These are phyloP conservation scores for Theobroma cacao DNA, from an alignment of 345 rosid genomes.

Conservation along the genomic window DNA sequence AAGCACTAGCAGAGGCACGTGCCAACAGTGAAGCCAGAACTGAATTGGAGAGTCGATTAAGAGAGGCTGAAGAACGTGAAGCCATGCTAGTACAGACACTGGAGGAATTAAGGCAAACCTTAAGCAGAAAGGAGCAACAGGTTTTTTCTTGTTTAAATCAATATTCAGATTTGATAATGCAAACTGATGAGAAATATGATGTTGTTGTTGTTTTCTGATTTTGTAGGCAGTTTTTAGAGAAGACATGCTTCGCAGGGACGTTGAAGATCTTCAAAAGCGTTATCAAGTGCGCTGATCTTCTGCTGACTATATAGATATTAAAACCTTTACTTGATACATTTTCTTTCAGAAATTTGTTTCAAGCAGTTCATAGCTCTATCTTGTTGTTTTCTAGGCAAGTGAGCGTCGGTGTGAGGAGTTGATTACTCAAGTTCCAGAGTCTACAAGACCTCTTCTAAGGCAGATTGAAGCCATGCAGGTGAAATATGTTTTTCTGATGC, in stretches of 20 bases:
- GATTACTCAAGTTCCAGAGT: slow-evolving; percentile 95
- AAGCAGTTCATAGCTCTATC: slow-evolving; percentile 9
- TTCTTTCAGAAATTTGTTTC: neutral
- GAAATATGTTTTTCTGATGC: slow-evolving; percentile 11
- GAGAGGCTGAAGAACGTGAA: slow-evolving; percentile 95
- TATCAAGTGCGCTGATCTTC: slow-evolving; percentile 62
- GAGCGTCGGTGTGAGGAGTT: slow-evolving; percentile 99
- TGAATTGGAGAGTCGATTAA: slow-evolving; percentile 79
- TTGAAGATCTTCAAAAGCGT: slow-evolving; percentile 89
- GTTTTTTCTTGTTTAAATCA: slow-evolving; percentile 36
- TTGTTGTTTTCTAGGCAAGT: slow-evolving; percentile 65
- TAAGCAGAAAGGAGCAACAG: slow-evolving; percentile 96
- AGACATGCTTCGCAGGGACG: slow-evolving; percentile 73
- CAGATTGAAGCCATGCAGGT: slow-evolving; percentile 99
- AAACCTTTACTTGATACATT: neutral
- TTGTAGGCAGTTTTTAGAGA: slow-evolving; percentile 76
- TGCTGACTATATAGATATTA: neutral
- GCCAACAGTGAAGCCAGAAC: slow-evolving; percentile 87
- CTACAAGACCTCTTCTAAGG: slow-evolving; percentile 95
- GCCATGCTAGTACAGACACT: slow-evolving; percentile 90
- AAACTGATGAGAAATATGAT: neutral
- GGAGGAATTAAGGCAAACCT: slow-evolving; percentile 89
- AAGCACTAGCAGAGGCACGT: slow-evolving; percentile 86
- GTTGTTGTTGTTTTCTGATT: slow-evolving; percentile 13
- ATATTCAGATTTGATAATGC: slow-evolving; percentile 4